Evolutionary conservation across 2,329 filamentous ascomycete genomes (phyloP).

Genomic region (Cercospora sp.): DNA sequence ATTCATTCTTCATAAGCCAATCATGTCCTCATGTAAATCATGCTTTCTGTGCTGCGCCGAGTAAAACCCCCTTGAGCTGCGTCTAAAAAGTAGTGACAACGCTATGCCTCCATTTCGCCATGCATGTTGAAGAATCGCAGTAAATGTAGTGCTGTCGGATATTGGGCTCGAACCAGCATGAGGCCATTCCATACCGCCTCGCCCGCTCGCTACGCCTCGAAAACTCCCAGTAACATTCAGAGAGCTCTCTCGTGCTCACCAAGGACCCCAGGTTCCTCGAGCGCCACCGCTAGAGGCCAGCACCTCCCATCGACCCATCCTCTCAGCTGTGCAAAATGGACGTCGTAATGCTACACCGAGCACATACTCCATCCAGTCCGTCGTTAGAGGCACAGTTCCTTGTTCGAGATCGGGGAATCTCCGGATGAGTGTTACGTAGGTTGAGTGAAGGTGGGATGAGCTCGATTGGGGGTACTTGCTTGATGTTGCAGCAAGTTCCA

Average conservation of each 20-base stretch:
- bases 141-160: constrained; percentile 3
- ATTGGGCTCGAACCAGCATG: neutral
- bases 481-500: constrained; percentile 22
- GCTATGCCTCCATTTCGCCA: constrained; percentile 18
- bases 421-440: constrained; percentile 28
- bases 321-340: constrained; percentile 31
- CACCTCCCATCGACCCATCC: constrained; percentile 35
- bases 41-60: constrained; percentile 10
- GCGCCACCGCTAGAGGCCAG: constrained; percentile 29
- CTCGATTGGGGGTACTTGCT: constrained; percentile 22
- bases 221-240: neutral
- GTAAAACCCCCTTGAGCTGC: neutral
- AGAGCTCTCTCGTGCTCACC: constrained; percentile 21
- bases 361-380: constrained; percentile 35
- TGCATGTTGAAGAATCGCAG: constrained; percentile 15
- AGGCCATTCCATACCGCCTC: neutral
- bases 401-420: constrained; percentile 32
- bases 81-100: constrained; percentile 3
- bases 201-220: neutral
- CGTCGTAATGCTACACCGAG: constrained; percentile 30
- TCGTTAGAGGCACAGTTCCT: constrained; percentile 24
- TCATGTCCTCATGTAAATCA: constrained; percentile 20
- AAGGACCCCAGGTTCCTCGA: constrained; percentile 35
- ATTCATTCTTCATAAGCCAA: constrained; percentile 1
- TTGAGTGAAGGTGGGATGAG: constrained; percentile 23